A percentile compares a stretch with the other conserved stretches of the same genome.
Conservation (phyloP, 768 basidiomycete species). For the Amanita rimosa region DNA sequence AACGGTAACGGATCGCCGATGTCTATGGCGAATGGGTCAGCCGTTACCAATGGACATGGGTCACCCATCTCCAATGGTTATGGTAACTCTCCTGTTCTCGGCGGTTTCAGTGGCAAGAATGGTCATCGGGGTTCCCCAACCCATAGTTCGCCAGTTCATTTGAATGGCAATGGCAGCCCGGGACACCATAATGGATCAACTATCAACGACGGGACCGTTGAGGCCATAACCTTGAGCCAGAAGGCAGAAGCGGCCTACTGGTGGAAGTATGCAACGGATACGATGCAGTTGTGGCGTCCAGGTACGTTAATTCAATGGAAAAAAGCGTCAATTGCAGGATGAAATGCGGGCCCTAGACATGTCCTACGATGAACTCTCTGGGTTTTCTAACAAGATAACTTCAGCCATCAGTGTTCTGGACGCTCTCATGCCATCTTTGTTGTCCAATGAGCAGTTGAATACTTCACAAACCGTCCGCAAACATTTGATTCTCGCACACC, state of each 20-base stretch:
- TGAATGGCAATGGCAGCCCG: background rate
- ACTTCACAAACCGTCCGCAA: background rate
- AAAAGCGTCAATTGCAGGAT: background rate
- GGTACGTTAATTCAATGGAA: background rate
- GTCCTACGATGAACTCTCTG: conserved; percentile 3
- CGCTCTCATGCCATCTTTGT: background rate
- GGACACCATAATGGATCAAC: background rate
- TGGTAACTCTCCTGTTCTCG: background rate
- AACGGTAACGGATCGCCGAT: background rate
- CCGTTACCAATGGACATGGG: background rate
- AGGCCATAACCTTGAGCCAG: background rate
- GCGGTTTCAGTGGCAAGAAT: background rate
- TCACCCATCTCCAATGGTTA: background rate
- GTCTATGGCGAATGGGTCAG: background rate
- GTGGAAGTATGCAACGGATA: conserved; percentile 5
- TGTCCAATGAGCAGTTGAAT: background rate
- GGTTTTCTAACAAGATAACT: conserved; percentile 1
- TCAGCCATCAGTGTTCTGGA: background rate
- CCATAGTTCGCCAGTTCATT: background rate
- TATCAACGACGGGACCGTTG: background rate
- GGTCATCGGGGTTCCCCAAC: background rate
- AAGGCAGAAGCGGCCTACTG: conserved; percentile 3
- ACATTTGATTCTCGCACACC: background rate
- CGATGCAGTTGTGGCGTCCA: conserved; percentile 1
- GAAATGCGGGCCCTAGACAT: conserved; percentile 1